Base-by-base conservation (phyloP, 257 asterid genomes). In the Capsicum pubescens region DNA sequence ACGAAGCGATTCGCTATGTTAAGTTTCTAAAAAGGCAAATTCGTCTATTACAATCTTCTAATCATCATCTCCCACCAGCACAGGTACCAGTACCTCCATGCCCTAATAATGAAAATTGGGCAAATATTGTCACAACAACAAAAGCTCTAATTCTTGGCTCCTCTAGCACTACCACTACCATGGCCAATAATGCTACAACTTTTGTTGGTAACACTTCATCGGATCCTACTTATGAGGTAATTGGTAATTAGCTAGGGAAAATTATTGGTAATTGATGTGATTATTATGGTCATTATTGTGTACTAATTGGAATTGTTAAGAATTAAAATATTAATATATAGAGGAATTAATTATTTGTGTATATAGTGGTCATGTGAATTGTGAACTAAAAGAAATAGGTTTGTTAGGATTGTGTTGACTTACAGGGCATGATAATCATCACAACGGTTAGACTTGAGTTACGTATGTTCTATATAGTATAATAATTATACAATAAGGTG, bases 371-470 rank as follows among this genome's bases (percentile, higher is more conserved):
- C 87, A 87, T 91, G 92, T 89, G 93, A 89, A 84, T 91, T 87
- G 86, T 86, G 85, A 83, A 82, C 59, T 70, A 82, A 63, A 79
- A 60, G 74, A 79, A 82, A 83, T 78, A 58, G 84, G 96, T 91
- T 94, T 94, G 97, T 94, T 94, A 90, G 91, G 96, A 94, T 93
- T 87, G 90, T 66, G 96, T 94, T 94, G 97, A 93, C 95, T 64
- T 87, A 87, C 84, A 83, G 82, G 59, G 84, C 91, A 87, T 84
- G 52, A 90, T 92, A 91, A 91, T 91, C 91, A 91, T 94, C 92
- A 88, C 89, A 91, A 91, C 94, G 92, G 97, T 91, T 94, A 87
- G 81, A 87, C 82, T 68, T 86, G 89, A 87, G 82, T 89, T 91
- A 87, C 87, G 90, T 86, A 84, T 84, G 83, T 80, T 74, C 44